phyloP scores from a whole-genome alignment of 2,329 filamentous ascomycete genomes.

The Verticillium zaregamsianum region DNA sequence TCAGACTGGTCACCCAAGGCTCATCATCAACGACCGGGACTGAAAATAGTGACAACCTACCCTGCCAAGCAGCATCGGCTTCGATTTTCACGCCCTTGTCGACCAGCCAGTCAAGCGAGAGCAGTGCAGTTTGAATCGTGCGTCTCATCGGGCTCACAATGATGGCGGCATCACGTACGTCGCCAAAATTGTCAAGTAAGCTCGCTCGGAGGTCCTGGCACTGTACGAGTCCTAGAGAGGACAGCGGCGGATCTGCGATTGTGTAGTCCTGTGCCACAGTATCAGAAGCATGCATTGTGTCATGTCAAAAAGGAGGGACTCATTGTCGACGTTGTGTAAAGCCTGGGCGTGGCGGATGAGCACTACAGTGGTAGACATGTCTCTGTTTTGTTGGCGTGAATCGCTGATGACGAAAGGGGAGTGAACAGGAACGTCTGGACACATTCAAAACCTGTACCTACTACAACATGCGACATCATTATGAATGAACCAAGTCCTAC shows the following conservation, averaged over 20 bases:
- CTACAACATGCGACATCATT: too few species aligned
- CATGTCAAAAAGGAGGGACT: conserved; percentile 21
- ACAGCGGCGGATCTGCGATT: conserved; percentile 47
- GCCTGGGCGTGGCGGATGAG: conserved; percentile 85
- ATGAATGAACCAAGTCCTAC: too few species aligned
- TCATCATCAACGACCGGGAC: not conserved
- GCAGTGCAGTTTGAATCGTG: conserved; percentile 59
- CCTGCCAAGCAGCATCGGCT: conserved; percentile 62
- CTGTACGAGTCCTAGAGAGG: conserved; percentile 44
- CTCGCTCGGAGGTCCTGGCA: conserved; percentile 38
- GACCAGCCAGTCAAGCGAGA: conserved; percentile 55
- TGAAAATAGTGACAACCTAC: conserved; percentile 24
- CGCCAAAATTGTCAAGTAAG: conserved; percentile 33
- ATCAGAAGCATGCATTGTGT: conserved; percentile 13
- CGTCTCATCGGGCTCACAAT: conserved; percentile 62
- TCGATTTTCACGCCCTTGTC: conserved; percentile 48
- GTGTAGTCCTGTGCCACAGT: conserved; percentile 36
- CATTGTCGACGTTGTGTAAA: conserved; percentile 49
- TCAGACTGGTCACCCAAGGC: not conserved
- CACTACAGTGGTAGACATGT: conserved; percentile 60
- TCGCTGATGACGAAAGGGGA: too few species aligned
- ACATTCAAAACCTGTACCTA: too few species aligned
- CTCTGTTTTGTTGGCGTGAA: too few species aligned
- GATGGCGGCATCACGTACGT: conserved; percentile 38
- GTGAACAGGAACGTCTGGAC: too few species aligned